Evolutionary conservation across 768 basidiomycete genomes (phyloP).

Genomic region (Termitomyces bulborhizus): DNA sequence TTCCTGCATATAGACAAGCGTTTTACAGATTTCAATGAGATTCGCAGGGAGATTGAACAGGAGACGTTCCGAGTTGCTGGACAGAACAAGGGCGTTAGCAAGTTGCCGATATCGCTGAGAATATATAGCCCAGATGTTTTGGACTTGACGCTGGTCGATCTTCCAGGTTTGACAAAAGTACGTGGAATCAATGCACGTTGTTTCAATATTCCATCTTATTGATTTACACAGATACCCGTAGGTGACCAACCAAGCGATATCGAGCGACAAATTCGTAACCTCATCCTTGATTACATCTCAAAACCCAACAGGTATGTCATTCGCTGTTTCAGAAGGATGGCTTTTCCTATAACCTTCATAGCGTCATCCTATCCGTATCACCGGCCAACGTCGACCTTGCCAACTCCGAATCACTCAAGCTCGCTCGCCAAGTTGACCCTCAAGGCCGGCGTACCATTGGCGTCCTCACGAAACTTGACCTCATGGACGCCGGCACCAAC

Average conservation of each 20-base stretch:
- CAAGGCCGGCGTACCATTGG: slow-evolving; percentile 96
- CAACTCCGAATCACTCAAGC: slow-evolving; percentile 96
- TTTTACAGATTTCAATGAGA: slow-evolving; percentile 94
- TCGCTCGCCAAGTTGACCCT: slow-evolving; percentile 92
- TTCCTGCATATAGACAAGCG: slow-evolving; percentile 95
- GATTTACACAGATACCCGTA: slow-evolving; percentile 67
- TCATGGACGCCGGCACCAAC: slow-evolving; percentile 99
- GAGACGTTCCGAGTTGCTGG: slow-evolving; percentile 97
- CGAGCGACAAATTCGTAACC: slow-evolving; percentile 89
- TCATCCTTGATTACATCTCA: slow-evolving; percentile 94
- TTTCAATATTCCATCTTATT: background rate
- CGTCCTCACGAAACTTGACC: slow-evolving; percentile 93
- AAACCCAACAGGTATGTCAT: slow-evolving; percentile 84
- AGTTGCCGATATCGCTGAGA: slow-evolving; percentile 89
- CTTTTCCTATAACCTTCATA: slow-evolving; percentile 20
- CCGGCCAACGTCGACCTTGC: slow-evolving; percentile 98
- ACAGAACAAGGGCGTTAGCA: slow-evolving; percentile 98
- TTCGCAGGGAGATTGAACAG: slow-evolving; percentile 94
- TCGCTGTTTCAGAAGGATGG: background rate
- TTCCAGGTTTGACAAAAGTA: slow-evolving; percentile 95
- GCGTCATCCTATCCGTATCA: slow-evolving; percentile 95
- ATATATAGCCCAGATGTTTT: slow-evolving; percentile 96
- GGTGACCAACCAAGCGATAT: slow-evolving; percentile 98
- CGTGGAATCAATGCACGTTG: slow-evolving; percentile 15
- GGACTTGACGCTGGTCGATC: slow-evolving; percentile 92